phyloP scores from a whole-genome alignment of 2,329 filamentous ascomycete species.

The Scorias spongiosa region DNA sequence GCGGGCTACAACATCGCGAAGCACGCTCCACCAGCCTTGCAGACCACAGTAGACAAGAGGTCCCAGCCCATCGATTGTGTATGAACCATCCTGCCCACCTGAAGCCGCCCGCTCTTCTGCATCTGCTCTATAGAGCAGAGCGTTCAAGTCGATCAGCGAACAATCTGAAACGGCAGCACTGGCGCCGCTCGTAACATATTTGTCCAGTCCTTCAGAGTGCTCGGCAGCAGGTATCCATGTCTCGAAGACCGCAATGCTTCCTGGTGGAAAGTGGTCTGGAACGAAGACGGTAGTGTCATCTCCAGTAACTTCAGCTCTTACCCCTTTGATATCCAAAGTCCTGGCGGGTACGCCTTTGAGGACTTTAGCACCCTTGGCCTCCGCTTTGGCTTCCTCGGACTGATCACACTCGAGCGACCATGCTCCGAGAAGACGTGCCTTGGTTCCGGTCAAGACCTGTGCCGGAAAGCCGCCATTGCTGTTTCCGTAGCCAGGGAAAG shows the following conservation, averaged over 20 bases:
- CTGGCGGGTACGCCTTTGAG: conserved; percentile 74
- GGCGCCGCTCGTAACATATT: conserved; percentile 69
- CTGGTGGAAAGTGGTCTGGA: conserved; percentile 72
- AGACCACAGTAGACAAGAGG: conserved; percentile 84
- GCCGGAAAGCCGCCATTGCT: conserved; percentile 68
- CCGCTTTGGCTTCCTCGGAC: conserved; percentile 51
- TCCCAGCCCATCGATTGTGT: conserved; percentile 70
- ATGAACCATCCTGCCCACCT: conserved; percentile 68
- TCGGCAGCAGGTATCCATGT: conserved; percentile 87
- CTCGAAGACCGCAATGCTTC: conserved; percentile 88
- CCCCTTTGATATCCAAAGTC: conserved; percentile 57
- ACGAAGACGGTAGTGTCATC: conserved; percentile 68
- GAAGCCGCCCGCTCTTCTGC: conserved; percentile 74
- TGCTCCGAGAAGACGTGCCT: conserved; percentile 70
- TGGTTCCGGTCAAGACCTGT: conserved; percentile 68
- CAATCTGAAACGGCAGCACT: conserved; percentile 62
- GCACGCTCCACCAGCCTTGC: conserved; percentile 96
- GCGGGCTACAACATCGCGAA: conserved; percentile 68
- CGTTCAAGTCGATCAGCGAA: conserved; percentile 73
- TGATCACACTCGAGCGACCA: conserved; percentile 85
- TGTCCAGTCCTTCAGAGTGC: conserved; percentile 68
- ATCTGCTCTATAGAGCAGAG: conserved; percentile 79
- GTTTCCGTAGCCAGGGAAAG: conserved; percentile 79
- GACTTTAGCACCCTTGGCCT: conserved; percentile 51
- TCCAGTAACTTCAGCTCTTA: conserved; percentile 55